These are phyloP conservation scores for Melanomma pulvis-pyrius DNA, from an alignment of 495 filamentous ascomycete species.

Conservation along the genomic window DNA sequence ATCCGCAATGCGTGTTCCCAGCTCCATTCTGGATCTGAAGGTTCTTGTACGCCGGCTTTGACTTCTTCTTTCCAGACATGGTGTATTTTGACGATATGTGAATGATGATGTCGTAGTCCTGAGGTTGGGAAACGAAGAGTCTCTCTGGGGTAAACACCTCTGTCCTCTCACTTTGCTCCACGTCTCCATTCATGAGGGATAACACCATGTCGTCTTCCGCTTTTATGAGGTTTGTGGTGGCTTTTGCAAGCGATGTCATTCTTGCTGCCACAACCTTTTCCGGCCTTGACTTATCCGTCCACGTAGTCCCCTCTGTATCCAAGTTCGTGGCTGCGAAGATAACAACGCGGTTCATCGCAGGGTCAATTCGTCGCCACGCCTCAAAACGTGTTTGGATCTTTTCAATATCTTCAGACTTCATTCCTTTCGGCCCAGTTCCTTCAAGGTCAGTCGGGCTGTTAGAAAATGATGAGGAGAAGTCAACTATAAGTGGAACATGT, in stretches of 20 bases:
- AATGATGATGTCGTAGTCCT: conserved; percentile 84
- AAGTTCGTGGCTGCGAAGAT: conserved; percentile 82
- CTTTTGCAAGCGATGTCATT: conserved; percentile 77
- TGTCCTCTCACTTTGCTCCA: conserved; percentile 47
- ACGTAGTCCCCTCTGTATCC: conserved; percentile 75
- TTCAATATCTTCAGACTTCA: conserved; percentile 58
- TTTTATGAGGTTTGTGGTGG: conserved; percentile 64
- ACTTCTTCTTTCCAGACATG: conserved; percentile 34
- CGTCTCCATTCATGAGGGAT: conserved; percentile 27
- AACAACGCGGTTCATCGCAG: conserved; percentile 78
- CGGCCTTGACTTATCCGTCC: conserved; percentile 70
- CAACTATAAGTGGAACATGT: conserved; percentile 74
- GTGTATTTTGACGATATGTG: conserved; percentile 61
- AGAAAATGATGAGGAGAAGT: conserved; percentile 55
- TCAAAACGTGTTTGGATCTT: conserved; percentile 70
- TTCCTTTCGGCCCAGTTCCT: conserved; percentile 25
- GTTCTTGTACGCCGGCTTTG: conserved; percentile 69
- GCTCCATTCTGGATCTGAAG: conserved; percentile 52
- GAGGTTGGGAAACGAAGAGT: conserved; percentile 69
- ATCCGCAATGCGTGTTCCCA: conserved; percentile 52
- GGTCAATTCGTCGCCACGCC: conserved; percentile 83
- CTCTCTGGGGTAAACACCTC: conserved; percentile 41
- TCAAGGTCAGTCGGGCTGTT: not conserved
- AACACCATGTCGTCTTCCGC: conserved; percentile 50
- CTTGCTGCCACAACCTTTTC: conserved; percentile 81